phyloP scores from a whole-genome alignment of 2,329 filamentous ascomycete genomes.

The Penicillium psychrosexuale region DNA sequence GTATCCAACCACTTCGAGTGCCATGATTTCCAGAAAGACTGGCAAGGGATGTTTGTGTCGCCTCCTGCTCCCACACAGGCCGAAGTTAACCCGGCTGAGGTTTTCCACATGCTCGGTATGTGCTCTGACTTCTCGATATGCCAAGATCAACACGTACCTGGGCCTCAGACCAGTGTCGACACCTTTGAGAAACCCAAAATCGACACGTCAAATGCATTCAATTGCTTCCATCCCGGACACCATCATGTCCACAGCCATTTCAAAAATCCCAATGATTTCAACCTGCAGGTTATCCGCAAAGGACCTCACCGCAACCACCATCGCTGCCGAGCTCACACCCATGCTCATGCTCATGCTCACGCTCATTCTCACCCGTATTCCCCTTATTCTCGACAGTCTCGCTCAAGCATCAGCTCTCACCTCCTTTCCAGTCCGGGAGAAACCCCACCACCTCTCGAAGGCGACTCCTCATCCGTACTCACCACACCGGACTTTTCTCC shows the following conservation, averaged over 20 bases:
- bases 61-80: conserved; percentile 26
- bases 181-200: conserved; percentile 23
- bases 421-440: conserved; percentile 37
- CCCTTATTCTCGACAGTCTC: conserved; percentile 36
- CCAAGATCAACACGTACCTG: conserved; percentile 26
- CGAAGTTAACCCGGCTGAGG: conserved; percentile 34
- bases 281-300: conserved; percentile 19
- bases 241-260: conserved; percentile 29
- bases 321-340: conserved; percentile 33
- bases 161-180: conserved; percentile 14
- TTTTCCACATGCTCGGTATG: conserved; percentile 38
- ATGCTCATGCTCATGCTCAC: conserved; percentile 32
- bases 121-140: conserved; percentile 32
- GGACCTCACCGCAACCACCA: conserved; percentile 36
- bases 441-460: conserved; percentile 37
- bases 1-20: conserved; percentile 30
- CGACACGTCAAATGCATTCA: conserved; percentile 23
- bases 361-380: conserved; percentile 34
- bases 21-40: conserved; percentile 31
- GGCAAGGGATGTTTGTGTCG: conserved; percentile 22
- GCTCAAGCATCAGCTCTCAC: conserved; percentile 39
- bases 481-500: conserved; percentile 36
- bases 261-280: conserved; percentile 28
- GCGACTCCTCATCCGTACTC: conserved; percentile 33
- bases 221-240: conserved; percentile 33